These are phyloP conservation scores for Podila epicladia DNA, from an alignment of 192 early-diverging fungal genomes.

Conservation along the genomic window DNA sequence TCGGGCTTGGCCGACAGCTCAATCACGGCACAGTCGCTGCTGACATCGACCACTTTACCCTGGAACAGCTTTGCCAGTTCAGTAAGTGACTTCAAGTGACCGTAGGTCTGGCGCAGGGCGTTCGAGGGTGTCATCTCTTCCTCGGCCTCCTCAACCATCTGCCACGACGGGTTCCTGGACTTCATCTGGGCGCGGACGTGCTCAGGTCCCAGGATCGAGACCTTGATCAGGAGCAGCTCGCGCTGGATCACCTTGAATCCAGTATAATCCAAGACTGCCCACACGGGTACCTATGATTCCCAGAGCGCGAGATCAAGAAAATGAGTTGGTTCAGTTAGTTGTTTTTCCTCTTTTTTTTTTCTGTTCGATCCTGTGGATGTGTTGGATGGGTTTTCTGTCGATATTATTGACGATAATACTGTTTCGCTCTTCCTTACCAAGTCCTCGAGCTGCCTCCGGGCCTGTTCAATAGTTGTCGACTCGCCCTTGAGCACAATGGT, in stretches of 20 bases:
- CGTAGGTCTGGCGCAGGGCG: constrained; percentile 57
- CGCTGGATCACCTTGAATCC: constrained; percentile 87
- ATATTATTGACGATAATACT: too few relatives aligned
- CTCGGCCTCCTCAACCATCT: constrained; percentile 7
- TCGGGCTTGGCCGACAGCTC: constrained; percentile 89
- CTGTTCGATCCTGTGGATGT: not conserved
- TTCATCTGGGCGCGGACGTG: constrained; percentile 62
- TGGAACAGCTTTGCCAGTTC: constrained; percentile 86
- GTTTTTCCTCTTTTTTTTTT: not conserved
- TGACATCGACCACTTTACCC: constrained; percentile 88
- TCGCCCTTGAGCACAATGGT: constrained; percentile 93
- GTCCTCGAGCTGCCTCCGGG: constrained; percentile 93
- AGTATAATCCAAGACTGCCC: constrained; percentile 98
- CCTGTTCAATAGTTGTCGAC: constrained; percentile 86
- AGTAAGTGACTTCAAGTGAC: constrained; percentile 77
- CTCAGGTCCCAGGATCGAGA: constrained; percentile 81
- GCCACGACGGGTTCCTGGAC: constrained; percentile 5
- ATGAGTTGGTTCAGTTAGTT: too few relatives aligned
- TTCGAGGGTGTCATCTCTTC: constrained; percentile 47
- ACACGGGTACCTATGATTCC: constrained; percentile 76
- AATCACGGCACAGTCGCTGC: constrained; percentile 79
- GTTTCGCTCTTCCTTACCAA: constrained; percentile 67
- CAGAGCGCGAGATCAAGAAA: too few relatives aligned
- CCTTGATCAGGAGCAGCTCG: constrained; percentile 92
- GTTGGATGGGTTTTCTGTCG: not conserved